These are phyloP conservation scores for Aureobasidium sp. DNA, from an alignment of 2,329 filamentous ascomycete genomes.

Conservation along the genomic window DNA sequence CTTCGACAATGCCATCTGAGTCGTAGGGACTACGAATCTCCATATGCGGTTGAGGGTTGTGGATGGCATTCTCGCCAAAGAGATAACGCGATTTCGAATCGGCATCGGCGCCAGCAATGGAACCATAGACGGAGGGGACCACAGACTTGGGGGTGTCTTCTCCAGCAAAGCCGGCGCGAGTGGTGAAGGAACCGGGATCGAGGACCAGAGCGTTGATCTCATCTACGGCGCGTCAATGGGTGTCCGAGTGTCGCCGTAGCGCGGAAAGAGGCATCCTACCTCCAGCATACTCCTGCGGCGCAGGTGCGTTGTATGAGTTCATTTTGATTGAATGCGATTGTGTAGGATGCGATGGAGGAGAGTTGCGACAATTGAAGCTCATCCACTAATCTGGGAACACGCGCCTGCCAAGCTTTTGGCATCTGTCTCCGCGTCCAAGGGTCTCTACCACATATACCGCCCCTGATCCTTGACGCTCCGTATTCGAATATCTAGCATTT, in stretches of 20 bases:
- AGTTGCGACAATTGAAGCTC: conserved; percentile 4
- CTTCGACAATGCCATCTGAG: conserved; percentile 81
- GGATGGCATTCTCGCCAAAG: conserved; percentile 87
- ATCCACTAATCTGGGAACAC: background rate
- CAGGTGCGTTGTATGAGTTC: conserved; percentile 25
- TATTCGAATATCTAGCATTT: too few species aligned
- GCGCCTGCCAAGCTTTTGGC: background rate
- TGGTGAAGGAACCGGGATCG: conserved; percentile 85
- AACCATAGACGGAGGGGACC: conserved; percentile 81
- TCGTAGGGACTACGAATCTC: conserved; percentile 91
- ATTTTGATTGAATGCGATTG: background rate
- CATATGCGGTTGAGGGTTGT: conserved; percentile 65
- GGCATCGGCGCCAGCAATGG: conserved; percentile 42
- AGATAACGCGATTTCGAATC: conserved; percentile 52
- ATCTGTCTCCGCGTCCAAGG: background rate
- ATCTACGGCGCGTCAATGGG: conserved; percentile 49
- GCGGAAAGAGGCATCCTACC: conserved; percentile 25
- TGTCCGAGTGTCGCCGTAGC: background rate
- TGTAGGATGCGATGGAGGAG: background rate
- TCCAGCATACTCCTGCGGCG: conserved; percentile 41
- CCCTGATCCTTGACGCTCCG: background rate
- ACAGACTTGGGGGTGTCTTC: conserved; percentile 96
- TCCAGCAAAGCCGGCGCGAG: conserved; percentile 91
- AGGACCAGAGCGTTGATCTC: conserved; percentile 96
- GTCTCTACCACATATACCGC: background rate